phyloP scores from a whole-genome alignment of 805 yeast species.

The Myxozyma vanderwaltii region DNA sequence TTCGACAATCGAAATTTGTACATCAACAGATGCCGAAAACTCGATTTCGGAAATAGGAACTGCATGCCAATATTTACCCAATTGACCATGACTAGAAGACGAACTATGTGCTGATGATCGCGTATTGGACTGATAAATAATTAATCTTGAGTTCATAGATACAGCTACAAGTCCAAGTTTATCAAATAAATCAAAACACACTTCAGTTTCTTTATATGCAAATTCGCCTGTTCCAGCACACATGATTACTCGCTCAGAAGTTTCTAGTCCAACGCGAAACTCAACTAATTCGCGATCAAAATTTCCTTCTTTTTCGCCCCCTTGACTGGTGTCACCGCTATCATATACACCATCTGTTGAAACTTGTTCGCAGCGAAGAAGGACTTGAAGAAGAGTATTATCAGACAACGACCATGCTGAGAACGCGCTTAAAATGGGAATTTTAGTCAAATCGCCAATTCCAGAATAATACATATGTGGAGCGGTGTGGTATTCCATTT shows the following conservation, averaged over 20 bases:
- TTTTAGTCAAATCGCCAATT: neutral
- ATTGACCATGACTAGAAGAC: neutral
- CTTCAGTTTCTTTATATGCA: slow-evolving; percentile 1
- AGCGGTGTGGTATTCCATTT: slow-evolving; percentile 1
- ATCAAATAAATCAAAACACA: slow-evolving; percentile 21
- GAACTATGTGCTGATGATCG: neutral
- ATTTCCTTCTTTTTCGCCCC: neutral
- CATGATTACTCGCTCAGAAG: slow-evolving; percentile 2
- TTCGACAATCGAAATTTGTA: slow-evolving; percentile 16
- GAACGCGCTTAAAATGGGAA: slow-evolving; percentile 9
- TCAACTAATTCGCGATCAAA: slow-evolving; percentile 23
- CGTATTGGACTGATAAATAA: slow-evolving; percentile 5
- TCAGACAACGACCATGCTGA: slow-evolving; percentile 25
- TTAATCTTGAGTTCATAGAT: slow-evolving; percentile 20
- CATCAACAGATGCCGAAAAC: neutral
- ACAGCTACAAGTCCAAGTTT: slow-evolving; percentile 15
- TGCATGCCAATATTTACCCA: slow-evolving; percentile 16
- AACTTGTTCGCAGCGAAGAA: slow-evolving; percentile 20
- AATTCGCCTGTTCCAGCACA: slow-evolving; percentile 31
- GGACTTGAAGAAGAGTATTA: slow-evolving; percentile 18
- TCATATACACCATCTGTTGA: neutral
- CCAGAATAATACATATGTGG: neutral
- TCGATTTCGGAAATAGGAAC: slow-evolving; percentile 13
- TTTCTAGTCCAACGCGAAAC: slow-evolving; percentile 9
- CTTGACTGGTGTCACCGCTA: neutral